These are phyloP conservation scores for Talaromyces borbonicus DNA, from an alignment of 495 filamentous ascomycete species.

Conservation along the genomic window DNA sequence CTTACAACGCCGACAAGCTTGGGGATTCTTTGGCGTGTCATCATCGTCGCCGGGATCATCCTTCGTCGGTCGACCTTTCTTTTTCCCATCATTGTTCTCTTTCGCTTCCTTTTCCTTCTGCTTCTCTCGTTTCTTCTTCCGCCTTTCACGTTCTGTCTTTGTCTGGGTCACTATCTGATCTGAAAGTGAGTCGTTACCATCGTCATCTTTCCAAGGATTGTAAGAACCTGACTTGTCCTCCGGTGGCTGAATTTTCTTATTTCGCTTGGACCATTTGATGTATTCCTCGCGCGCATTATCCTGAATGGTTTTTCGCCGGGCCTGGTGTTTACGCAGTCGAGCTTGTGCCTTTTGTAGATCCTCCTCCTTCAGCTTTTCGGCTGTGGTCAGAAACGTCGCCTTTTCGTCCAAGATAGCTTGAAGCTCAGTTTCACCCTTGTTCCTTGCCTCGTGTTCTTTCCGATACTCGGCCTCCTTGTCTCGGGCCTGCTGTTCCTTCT, in stretches of 20 bases:
- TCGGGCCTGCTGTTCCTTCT: too few relatives aligned
- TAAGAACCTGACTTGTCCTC: too few relatives aligned
- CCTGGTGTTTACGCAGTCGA: not conserved
- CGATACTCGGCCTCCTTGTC: too few relatives aligned
- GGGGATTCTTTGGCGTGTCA: not conserved
- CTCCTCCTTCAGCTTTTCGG: not conserved
- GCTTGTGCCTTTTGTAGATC: not conserved
- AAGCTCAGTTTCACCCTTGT: not conserved
- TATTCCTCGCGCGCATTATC: not conserved
- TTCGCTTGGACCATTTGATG: not conserved
- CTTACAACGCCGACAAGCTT: conserved; percentile 4
- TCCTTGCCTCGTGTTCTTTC: not conserved
- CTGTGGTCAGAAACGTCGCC: too few relatives aligned
- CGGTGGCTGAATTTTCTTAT: too few relatives aligned
- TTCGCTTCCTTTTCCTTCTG: not conserved
- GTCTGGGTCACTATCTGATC: not conserved
- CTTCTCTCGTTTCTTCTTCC: not conserved
- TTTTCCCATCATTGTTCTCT: not conserved
- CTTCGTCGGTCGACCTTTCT: not conserved
- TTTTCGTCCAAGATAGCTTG: not conserved
- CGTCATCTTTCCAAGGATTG: not conserved
- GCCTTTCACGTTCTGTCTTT: not conserved
- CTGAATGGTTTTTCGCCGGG: not conserved
- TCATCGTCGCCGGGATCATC: too few relatives aligned
- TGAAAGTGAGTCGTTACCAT: not conserved